Evolutionary conservation across 2,329 filamentous ascomycete species (phyloP).

Genomic region (Aspergillus fructus): DNA sequence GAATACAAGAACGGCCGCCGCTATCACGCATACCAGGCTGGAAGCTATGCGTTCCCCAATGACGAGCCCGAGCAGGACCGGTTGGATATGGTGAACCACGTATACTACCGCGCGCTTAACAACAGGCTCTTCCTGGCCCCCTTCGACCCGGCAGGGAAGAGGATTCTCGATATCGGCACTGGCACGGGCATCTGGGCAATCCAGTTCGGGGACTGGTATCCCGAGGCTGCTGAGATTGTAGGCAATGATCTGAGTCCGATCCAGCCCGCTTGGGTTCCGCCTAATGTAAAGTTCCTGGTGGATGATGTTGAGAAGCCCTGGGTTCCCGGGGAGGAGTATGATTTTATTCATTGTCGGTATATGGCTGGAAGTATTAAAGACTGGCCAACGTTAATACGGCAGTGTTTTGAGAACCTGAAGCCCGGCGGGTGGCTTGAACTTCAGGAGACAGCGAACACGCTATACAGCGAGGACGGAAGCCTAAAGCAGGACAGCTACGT

Average conservation of each 20-base stretch:
- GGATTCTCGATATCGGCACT: constrained; percentile 42
- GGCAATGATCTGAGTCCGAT: constrained; percentile 50
- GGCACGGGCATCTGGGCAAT: constrained; percentile 37
- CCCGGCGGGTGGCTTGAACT: constrained; percentile 19
- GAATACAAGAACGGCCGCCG: constrained; percentile 25
- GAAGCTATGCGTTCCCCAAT: constrained; percentile 36
- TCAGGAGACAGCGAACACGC: constrained; percentile 14
- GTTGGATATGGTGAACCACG: constrained; percentile 36
- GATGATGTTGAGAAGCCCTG: constrained; percentile 36
- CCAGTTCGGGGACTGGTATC: constrained; percentile 37
- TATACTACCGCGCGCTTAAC: constrained; percentile 37
- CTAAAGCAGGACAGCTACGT: constrained; percentile 11
- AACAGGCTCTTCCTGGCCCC: constrained; percentile 40
- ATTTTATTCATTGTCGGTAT: constrained; percentile 36
- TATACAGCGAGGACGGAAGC: constrained; percentile 16
- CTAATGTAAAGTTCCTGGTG: constrained; percentile 34
- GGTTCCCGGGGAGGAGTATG: constrained; percentile 28
- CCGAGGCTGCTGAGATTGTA: constrained; percentile 39
- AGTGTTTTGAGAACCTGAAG: constrained; percentile 15
- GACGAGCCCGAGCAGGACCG: constrained; percentile 37
- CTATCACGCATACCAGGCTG: constrained; percentile 29
- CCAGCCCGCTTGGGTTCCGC: constrained; percentile 38
- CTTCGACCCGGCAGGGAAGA: constrained; percentile 26
- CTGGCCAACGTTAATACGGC: constrained; percentile 22
- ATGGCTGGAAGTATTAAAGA: constrained; percentile 32